Evolutionary conservation across 2,329 filamentous ascomycete genomes (phyloP), one percentile per base, ranked within the genome.

Genomic region (Ramichloridium luteum): DNA sequence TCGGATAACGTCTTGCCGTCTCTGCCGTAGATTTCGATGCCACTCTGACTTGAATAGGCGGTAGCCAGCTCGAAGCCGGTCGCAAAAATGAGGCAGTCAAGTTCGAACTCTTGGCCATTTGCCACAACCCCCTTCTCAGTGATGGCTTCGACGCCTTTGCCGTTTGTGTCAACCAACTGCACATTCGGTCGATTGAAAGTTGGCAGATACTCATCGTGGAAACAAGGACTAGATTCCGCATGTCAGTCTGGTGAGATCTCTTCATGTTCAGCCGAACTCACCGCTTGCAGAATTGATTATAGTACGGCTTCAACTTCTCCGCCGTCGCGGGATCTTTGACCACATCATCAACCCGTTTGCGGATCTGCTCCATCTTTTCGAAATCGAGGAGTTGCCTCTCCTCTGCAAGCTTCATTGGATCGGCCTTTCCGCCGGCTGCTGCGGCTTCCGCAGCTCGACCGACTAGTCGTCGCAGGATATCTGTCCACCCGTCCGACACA

Each of bases 231-330:
- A n/a, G n/a, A n/a, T n/a, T n/a, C n/a, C n/a, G n/a, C n/a, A n/a
- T n/a, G n/a, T n/a, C n/a, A n/a, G n/a, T n/a, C n/a, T n/a, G n/a
- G n/a, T n/a, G n/a, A n/a, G n/a, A n/a, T n/a, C n/a, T n/a, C n/a
- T n/a, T n/a, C n/a, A n/a, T n/a, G n/a, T n/a, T n/a, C n/a, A n/a
- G n/a, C n/a, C n/a, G n/a, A n/a, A n/a, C n/a, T n/a, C n/a, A n/a
- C n/a, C 74, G 65, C 49, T 79, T 78, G 57, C 74, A 78, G 61
- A 67, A 74, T 0, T 56, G 53, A 1, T 67, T 64, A 44, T 77
- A 78, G 67, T 68, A 74, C 0, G 70, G 57, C 45, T 72, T 70
- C 4, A 77, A 58, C 2, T 51, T 59, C 12, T 61, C 60, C 0
- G 72, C 72, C 0, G 64, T 69, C 2, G 49, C 51, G 9, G 53